Percentiles rank a stretch among this genome's conserved stretches.
phyloP scores from a whole-genome alignment of 2,329 filamentous ascomycete genomes.

The Magnaporthiopsis incrustans region DNA sequence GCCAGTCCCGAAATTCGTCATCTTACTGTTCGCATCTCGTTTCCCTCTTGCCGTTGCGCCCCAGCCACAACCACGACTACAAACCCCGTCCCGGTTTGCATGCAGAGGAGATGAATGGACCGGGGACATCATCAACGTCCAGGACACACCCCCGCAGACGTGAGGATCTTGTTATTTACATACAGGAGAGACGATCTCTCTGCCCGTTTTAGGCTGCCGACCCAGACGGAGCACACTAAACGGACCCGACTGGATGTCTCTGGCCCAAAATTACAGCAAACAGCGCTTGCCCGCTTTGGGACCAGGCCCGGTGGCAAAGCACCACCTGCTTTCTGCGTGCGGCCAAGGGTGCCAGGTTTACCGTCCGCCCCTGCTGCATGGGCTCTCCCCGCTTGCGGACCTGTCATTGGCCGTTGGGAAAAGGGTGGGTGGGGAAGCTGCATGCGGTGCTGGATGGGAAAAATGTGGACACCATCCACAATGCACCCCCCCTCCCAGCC shows the following conservation, averaged over 20 bases:
- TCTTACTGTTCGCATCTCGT: neutral
- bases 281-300: slow-evolving; percentile 7
- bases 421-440: neutral
- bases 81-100: too few species aligned
- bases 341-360: neutral
- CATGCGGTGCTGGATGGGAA: neutral
- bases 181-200: neutral
- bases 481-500: too few species aligned
- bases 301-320: slow-evolving; percentile 9
- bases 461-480: too few species aligned
- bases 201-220: neutral
- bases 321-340: too few species aligned
- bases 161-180: neutral
- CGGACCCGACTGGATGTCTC: too few species aligned
- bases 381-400: too few species aligned
- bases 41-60: neutral
- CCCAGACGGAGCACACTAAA: neutral
- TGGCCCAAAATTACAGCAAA: slow-evolving; percentile 9
- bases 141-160: neutral
- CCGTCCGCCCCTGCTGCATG: neutral
- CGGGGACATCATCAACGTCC: neutral
- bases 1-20: neutral
- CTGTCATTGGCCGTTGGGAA: neutral
- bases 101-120: neutral
- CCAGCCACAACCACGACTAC: neutral